These are phyloP conservation scores for Fusarium verrucosum DNA, from an alignment of 2,329 filamentous ascomycete genomes.

Conservation along the genomic window DNA sequence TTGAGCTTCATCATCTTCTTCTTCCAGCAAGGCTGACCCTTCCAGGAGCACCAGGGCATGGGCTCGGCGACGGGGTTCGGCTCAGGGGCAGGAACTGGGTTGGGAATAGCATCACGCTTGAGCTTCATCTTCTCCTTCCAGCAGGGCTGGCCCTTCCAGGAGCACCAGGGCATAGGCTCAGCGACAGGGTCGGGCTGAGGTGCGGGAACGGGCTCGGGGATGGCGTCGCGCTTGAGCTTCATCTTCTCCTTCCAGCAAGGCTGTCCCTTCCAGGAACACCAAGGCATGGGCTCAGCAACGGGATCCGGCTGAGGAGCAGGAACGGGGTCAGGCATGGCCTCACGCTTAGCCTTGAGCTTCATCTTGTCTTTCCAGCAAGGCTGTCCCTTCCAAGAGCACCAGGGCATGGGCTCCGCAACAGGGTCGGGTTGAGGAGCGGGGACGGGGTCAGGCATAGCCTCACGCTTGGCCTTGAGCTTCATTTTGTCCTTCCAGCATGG, in stretches of 20 bases:
- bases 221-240: constrained; percentile 14
- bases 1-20: too few species aligned
- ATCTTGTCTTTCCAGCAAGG: constrained; percentile 16
- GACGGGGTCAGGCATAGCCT: constrained; percentile 1
- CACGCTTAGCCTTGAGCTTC: constrained; percentile 10
- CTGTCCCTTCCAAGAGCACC: constrained; percentile 9
- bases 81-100: neutral
- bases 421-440: neutral
- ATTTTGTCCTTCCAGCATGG: constrained; percentile 53
- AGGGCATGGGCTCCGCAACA: neutral
- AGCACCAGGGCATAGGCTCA: too few species aligned
- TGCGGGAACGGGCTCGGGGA: neutral
- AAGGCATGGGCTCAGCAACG: too few species aligned
- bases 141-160: too few species aligned
- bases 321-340: neutral
- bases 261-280: too few species aligned
- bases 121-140: too few species aligned
- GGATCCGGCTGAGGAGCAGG: neutral
- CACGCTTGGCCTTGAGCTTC: constrained; percentile 1
- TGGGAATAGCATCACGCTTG: too few species aligned
- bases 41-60: constrained; percentile 15
- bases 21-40: too few species aligned
- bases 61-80: constrained; percentile 4
- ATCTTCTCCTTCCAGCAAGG: constrained; percentile 15
- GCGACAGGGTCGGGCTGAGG: neutral